phyloP scores from a whole-genome alignment of 2,329 filamentous ascomycete genomes.

The Colletotrichum salicis region DNA sequence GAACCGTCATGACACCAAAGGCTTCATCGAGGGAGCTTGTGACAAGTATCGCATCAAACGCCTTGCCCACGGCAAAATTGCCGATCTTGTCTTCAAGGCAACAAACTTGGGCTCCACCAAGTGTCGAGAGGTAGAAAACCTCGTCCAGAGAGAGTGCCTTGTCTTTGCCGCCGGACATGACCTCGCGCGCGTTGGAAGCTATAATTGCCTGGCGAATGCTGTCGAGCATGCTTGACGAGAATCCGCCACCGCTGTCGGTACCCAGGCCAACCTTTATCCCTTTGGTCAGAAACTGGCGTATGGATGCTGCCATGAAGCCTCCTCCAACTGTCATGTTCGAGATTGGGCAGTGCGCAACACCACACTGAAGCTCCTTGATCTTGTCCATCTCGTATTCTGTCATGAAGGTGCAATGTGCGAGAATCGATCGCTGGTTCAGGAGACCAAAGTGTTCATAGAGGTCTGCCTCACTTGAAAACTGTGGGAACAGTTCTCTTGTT shows the following conservation, averaged over 20 bases:
- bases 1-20: conserved; percentile 60
- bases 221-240: conserved; percentile 68
- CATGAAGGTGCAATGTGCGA: conserved; percentile 75
- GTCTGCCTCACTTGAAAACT: conserved; percentile 66
- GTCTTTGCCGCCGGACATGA: conserved; percentile 51
- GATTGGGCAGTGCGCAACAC: conserved; percentile 72
- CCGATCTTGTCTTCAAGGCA: conserved; percentile 64
- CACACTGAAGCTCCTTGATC: conserved; percentile 60
- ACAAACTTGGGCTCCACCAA: conserved; percentile 70
- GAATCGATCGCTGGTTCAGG: conserved; percentile 65
- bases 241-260: conserved; percentile 73
- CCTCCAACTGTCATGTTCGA: conserved; percentile 72
- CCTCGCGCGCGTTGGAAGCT: conserved; percentile 60
- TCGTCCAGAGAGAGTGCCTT: conserved; percentile 60
- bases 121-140: conserved; percentile 68
- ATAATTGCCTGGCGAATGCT: conserved; percentile 69
- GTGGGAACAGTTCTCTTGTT: conserved; percentile 66
- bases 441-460: conserved; percentile 67
- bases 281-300: conserved; percentile 65
- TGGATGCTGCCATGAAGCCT: conserved; percentile 70
- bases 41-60: conserved; percentile 69
- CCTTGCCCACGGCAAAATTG: conserved; percentile 67
- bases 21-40: conserved; percentile 46
- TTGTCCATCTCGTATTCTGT: conserved; percentile 63
- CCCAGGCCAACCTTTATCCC: conserved; percentile 75